Percentiles rank a stretch among this genome's conserved stretches.
Evolutionary conservation across 2,329 filamentous ascomycete species (phyloP).

Genomic region (Magnaporthiopsis incrustans): DNA sequence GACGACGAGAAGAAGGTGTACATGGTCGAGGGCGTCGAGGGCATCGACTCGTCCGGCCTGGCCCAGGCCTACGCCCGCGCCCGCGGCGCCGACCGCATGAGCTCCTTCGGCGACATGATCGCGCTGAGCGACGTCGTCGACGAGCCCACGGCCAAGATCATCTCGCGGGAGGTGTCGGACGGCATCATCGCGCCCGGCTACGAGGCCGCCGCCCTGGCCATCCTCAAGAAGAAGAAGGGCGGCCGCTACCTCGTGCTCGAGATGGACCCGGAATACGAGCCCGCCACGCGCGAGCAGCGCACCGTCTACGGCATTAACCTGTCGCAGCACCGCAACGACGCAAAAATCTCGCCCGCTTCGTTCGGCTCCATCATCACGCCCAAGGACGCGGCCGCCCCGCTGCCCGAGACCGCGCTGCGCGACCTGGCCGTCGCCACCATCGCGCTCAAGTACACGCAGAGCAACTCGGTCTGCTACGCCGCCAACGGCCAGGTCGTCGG

Average conservation of each 20-base stretch:
- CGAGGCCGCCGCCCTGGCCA: conserved; percentile 74
- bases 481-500: conserved; percentile 89
- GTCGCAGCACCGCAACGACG: conserved; percentile 87
- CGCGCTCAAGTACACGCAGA: conserved; percentile 96
- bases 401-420: conserved; percentile 75
- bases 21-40: conserved; percentile 93
- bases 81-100: conserved; percentile 95
- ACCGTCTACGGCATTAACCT: conserved; percentile 87
- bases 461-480: conserved; percentile 97
- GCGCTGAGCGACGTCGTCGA: conserved; percentile 88
- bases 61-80: conserved; percentile 95
- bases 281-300: conserved; percentile 71
- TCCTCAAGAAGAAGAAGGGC: conserved; percentile 96
- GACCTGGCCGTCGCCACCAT: conserved; percentile 95
- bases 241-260: conserved; percentile 94
- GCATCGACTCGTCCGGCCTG: conserved; percentile 75
- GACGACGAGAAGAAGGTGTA: conserved; percentile 93
- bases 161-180: conserved; percentile 95
- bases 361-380: conserved; percentile 83
- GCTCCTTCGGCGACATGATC: conserved; percentile 94
- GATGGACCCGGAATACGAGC: conserved; percentile 83
- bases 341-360: conserved; percentile 73
- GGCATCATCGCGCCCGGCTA: conserved; percentile 91
- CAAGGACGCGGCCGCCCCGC: conserved; percentile 52
- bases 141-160: conserved; percentile 90